Percentiles rank a stretch among this genome's conserved stretches.
Evolutionary conservation across 1,284 basidiomycete species (phyloP).

Genomic region (Cutaneotrichosporon sp.): DNA sequence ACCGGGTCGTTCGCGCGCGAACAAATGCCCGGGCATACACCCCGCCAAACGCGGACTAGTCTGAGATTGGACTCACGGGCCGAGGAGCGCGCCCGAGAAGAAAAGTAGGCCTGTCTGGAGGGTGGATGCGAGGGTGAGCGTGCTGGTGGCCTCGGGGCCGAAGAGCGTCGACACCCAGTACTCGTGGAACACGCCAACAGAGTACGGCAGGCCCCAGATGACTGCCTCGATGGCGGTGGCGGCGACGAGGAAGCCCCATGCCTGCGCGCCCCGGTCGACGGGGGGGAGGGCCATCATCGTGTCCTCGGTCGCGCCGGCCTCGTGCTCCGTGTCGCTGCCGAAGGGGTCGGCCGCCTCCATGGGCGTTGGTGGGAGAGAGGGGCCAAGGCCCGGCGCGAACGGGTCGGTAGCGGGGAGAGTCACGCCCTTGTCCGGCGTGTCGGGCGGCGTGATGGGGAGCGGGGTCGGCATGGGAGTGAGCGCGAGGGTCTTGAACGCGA

Average conservation of each 20-base stretch:
- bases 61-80: conserved; percentile 50
- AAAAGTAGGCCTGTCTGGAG: conserved; percentile 50
- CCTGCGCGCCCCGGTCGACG: conserved; percentile 45
- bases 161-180: conserved; percentile 48
- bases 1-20: neutral
- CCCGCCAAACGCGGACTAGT: too few relatives aligned
- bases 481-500: neutral
- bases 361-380: neutral
- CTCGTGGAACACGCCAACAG: conserved; percentile 48
- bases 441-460: neutral
- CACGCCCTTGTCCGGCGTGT: neutral
- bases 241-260: conserved; percentile 49
- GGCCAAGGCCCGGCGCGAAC: neutral
- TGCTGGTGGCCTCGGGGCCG: conserved; percentile 20
- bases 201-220: conserved; percentile 51
- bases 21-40: too few relatives aligned
- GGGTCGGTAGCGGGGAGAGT: neutral
- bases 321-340: conserved; percentile 2
- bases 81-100: conserved; percentile 41
- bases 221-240: conserved; percentile 47
- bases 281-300: conserved; percentile 31
- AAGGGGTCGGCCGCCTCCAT: neutral
- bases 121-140: conserved; percentile 45
- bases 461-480: neutral
- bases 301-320: conserved; percentile 5